These are phyloP conservation scores for Colletotrichum sp. DNA, from an alignment of 2,329 filamentous ascomycete genomes.

Conservation along the genomic window DNA sequence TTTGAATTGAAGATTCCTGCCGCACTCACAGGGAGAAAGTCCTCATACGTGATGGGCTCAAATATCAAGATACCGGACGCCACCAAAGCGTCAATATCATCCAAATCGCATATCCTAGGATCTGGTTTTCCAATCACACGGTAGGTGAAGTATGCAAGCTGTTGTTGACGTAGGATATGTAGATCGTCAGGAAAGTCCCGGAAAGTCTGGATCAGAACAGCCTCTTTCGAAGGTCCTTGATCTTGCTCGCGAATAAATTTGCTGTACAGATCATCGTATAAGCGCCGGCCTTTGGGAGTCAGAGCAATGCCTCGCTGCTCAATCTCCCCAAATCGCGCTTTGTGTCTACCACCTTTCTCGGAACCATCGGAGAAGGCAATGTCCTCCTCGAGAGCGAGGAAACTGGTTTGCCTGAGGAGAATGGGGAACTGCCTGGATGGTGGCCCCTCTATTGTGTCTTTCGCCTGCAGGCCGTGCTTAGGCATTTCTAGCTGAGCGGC, in stretches of 20 bases:
- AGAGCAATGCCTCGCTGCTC: slow-evolving; percentile 57
- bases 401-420: slow-evolving; percentile 58
- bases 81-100: slow-evolving; percentile 35
- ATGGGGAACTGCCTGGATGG: slow-evolving; percentile 48
- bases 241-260: slow-evolving; percentile 22
- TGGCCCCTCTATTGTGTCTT: slow-evolving; percentile 56
- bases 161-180: slow-evolving; percentile 34
- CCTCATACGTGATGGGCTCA: slow-evolving; percentile 55
- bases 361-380: slow-evolving; percentile 41
- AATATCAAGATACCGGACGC: slow-evolving; percentile 33
- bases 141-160: slow-evolving; percentile 46
- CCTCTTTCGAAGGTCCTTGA: not conserved
- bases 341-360: slow-evolving; percentile 41
- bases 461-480: slow-evolving; percentile 42
- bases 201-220: slow-evolving; percentile 32
- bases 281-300: slow-evolving; percentile 44
- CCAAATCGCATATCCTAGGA: not conserved
- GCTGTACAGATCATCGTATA: slow-evolving; percentile 50
- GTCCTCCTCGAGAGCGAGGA: slow-evolving; percentile 53
- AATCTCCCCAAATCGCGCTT: slow-evolving; percentile 56
- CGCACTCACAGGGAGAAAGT: slow-evolving; percentile 57
- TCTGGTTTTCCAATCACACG: not conserved
- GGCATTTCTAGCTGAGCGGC: slow-evolving; percentile 48
- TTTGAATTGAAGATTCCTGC: slow-evolving; percentile 57
- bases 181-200: slow-evolving; percentile 46